These are phyloP conservation scores for Camelina sativa DNA, from an alignment of 345 rosid species.

Conservation along the genomic window DNA sequence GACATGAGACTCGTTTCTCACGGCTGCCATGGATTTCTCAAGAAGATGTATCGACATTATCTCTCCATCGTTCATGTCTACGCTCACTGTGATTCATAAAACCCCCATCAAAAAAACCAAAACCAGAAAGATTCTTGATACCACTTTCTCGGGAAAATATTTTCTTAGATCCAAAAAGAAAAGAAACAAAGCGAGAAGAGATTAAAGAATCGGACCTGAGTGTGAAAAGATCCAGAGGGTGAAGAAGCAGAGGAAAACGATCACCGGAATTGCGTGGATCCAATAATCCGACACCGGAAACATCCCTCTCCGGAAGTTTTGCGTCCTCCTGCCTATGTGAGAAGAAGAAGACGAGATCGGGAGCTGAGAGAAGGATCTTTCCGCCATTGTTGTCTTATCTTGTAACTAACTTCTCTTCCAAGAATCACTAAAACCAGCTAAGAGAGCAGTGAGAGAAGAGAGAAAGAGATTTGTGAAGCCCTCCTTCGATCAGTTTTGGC, in stretches of 20 bases:
- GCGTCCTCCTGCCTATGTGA: conserved; percentile 42
- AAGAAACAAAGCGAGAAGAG: neutral
- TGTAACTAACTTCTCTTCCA: conserved; percentile 29
- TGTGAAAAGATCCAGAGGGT: conserved; percentile 69
- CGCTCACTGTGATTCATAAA: conserved; percentile 24
- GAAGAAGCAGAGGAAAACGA: conserved; percentile 55
- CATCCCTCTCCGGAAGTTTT: conserved; percentile 24
- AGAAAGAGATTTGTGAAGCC: conserved; percentile 16
- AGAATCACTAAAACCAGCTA: conserved; percentile 7
- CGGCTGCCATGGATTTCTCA: conserved; percentile 31
- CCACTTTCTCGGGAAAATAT: conserved; percentile 12
- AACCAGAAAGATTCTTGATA: neutral
- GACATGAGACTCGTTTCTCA: conserved; percentile 42
- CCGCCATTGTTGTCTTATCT: conserved; percentile 40
- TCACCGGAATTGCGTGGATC: conserved; percentile 59
- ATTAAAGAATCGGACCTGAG: conserved; percentile 49
- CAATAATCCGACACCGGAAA: conserved; percentile 43
- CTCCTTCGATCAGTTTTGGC: conserved; percentile 6
- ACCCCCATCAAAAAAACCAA: neutral
- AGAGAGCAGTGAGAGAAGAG: conserved; percentile 5
- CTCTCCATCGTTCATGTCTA: conserved; percentile 43
- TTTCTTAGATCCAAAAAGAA: neutral
- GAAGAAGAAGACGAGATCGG: conserved; percentile 41
- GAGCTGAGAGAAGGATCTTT: conserved; percentile 43
- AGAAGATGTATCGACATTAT: conserved; percentile 37